Evolutionary conservation across 2,329 filamentous ascomycete genomes (phyloP).

Genomic region (Acrodontium crateriforme): DNA sequence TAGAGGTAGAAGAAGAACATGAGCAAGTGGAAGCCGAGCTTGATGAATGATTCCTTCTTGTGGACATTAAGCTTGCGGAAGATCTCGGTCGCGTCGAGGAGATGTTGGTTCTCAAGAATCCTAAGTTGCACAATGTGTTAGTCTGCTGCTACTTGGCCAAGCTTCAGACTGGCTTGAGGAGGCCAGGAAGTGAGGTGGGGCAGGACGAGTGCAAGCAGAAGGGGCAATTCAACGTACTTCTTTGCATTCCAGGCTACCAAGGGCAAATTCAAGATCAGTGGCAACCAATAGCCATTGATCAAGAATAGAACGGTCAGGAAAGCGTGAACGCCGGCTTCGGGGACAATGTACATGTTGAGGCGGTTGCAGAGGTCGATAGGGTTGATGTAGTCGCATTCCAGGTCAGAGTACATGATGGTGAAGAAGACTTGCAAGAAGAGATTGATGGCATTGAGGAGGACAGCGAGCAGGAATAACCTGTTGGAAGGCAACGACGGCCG

Average conservation of each 20-base stretch:
- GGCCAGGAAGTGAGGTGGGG: too few relatives aligned
- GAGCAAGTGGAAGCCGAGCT: slow-evolving; percentile 94
- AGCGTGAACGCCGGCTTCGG: slow-evolving; percentile 92
- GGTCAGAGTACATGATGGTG: slow-evolving; percentile 99
- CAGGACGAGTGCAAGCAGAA: too few relatives aligned
- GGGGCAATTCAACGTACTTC: slow-evolving; percentile 56
- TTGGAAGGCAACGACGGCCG: too few relatives aligned
- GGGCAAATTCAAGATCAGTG: slow-evolving; percentile 81
- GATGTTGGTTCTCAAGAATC: slow-evolving; percentile 92
- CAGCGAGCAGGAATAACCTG: slow-evolving; percentile 88
- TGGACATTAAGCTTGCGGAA: slow-evolving; percentile 98
- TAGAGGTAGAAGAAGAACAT: slow-evolving; percentile 99
- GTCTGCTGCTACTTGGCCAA: too few relatives aligned
- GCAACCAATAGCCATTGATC: slow-evolving; percentile 97
- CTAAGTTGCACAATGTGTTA: too few relatives aligned
- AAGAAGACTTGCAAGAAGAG: slow-evolving; percentile 99
- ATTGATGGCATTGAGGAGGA: slow-evolving; percentile 99
- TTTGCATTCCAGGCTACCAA: slow-evolving; percentile 89
- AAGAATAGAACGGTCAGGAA: slow-evolving; percentile 93
- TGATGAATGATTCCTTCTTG: slow-evolving; percentile 99
- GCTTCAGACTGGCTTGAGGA: too few relatives aligned
- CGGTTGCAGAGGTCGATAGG: slow-evolving; percentile 99
- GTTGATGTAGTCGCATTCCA: slow-evolving; percentile 99
- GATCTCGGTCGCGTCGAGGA: slow-evolving; percentile 95
- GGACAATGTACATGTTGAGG: slow-evolving; percentile 98